Base-by-base conservation (phyloP, 2,329 filamentous ascomycete species). In the Pyricularia sp. region DNA sequence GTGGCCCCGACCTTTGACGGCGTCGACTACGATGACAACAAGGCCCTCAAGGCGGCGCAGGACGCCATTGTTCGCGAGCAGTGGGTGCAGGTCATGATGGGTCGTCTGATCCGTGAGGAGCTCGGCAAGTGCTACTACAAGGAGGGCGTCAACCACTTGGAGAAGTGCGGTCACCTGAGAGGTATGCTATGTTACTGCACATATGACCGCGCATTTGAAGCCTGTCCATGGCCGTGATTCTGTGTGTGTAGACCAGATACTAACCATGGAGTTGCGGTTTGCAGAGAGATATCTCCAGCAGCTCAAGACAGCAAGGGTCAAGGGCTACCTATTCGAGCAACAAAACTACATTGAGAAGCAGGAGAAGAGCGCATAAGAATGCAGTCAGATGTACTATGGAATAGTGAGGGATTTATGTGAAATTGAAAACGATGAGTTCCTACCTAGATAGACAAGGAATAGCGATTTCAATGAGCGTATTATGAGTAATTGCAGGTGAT, bases 31-130 rank as follows among this genome's bases (percentile, higher is more conserved):
- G 88, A 93, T 70, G 89, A 94, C 79, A 91, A 87, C 75, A 85
- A 85, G 74, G 85, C 86, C 70, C 81, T 94, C 74, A 94, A 93
- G 81, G 86, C 87, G 67, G 90, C 90, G 64, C 90, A 93, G 75
- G 90, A 94, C 75, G 84, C 90, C 69, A 84, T 94, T 65, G 84
- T 94, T 71, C 84, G 90, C 68, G 90, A 94, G 79, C 90, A 94
- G 80, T 94, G 91, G 91, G 89, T 94, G 66, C 87, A 86, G 75
- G 87, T 88, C 75, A 94, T 94, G 90, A 94, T 93, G 90, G 89
- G 88, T 66, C 83, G 90, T 67, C 78, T 94, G 68, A 89, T 94
- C 65, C 81, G 89, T 68, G 88, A 93, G 75, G 90, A 94, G 81
- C 80, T 94, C 79, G 83, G 87, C 77, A 93, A 91, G 80, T 94